Evolutionary conservation across 2,329 filamentous ascomycete species (phyloP), one percentile per base, ranked within the genome.

Genomic region (Colletotrichum australisinense): DNA sequence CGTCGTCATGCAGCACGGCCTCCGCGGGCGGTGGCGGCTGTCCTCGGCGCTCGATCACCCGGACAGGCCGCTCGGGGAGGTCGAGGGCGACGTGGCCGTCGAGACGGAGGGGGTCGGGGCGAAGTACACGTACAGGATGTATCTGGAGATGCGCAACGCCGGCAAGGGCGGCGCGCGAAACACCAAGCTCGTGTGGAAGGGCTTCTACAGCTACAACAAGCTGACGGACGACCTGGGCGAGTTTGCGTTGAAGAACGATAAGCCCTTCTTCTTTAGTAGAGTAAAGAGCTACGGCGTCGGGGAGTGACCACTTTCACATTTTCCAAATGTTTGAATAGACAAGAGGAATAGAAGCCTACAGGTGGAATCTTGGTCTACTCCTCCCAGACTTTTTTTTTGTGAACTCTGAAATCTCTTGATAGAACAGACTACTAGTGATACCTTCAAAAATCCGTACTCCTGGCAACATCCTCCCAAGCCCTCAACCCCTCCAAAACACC

Each of bases 141-240:
- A 96, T 72, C 83, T 99, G 35, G 87, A 89, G 6, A 81, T 98
- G 35, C 90, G 90, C 1, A 91, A 88, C 75, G 90, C 92, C 0
- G 88, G 90, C 14, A 89, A 88, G 75, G 88, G 88, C 0, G 86
- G 88, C 0, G 86, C 91, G 0, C 91, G 91, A 80, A 98, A 97
- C 79, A 98, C 96, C 75, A 98, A 97, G 83, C 84, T 99, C 63
- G 85, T 87, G 0, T 99, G 97, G 96, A 93, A 93, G 78, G 93
- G 93, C 1, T 98, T 95, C 80, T 97, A 94, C 90, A 96, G 93
- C 84, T 96, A 97, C 80, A 97, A 98, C 80, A 89, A 90, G 77
- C 82, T 97, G 78, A 97, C 95, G 8, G 95, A 97, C 80, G 95
- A 98, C 82, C 97, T 94, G 93, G 94, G 88, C 4, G 93, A 94